Conservation (phyloP, 2,329 filamentous ascomycete genomes). For the Ophiosphaerella korrae region DNA sequence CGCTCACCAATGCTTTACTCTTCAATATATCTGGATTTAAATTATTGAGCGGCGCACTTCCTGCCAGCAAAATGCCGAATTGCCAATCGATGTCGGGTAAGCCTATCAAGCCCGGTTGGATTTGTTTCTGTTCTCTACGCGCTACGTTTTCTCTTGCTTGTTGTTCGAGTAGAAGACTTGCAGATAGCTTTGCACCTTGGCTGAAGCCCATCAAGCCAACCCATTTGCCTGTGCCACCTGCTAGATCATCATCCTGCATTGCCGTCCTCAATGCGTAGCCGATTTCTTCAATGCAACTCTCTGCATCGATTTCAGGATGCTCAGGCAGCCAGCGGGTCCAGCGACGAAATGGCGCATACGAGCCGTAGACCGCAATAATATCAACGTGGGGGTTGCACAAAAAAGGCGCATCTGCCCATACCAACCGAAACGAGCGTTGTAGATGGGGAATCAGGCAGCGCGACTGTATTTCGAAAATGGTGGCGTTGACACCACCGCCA, state of each 20-base stretch:
- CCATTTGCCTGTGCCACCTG: constrained; percentile 51
- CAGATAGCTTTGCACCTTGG: constrained; percentile 56
- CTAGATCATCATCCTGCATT: constrained; percentile 52
- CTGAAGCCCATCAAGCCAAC: constrained; percentile 58
- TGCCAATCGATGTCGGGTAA: constrained; percentile 52
- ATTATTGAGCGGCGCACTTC: constrained; percentile 63
- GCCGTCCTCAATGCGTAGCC: constrained; percentile 52
- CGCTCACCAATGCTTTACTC: constrained; percentile 47
- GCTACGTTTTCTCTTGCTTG: constrained; percentile 56
- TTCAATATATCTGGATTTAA: constrained; percentile 50
- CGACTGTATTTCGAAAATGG: constrained; percentile 71
- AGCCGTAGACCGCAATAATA: constrained; percentile 68
- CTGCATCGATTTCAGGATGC: constrained; percentile 60
- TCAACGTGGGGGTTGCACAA: constrained; percentile 65
- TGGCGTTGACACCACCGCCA: constrained; percentile 75
- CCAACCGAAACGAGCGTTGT: constrained; percentile 66
- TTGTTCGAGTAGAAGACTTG: constrained; percentile 59
- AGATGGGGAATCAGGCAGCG: constrained; percentile 61
- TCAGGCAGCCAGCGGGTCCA: constrained; percentile 69
- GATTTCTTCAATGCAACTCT: constrained; percentile 54
- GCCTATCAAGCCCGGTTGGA: constrained; percentile 30
- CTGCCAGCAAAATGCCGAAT: constrained; percentile 68
- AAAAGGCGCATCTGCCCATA: constrained; percentile 74
- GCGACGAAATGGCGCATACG: constrained; percentile 67
- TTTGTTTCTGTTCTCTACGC: constrained; percentile 29